A percentile compares a stretch with the other conserved stretches of the same genome.
These are phyloP conservation scores for Aspergillus flavus DNA, from an alignment of 2,329 filamentous ascomycete genomes.

Conservation along the genomic window DNA sequence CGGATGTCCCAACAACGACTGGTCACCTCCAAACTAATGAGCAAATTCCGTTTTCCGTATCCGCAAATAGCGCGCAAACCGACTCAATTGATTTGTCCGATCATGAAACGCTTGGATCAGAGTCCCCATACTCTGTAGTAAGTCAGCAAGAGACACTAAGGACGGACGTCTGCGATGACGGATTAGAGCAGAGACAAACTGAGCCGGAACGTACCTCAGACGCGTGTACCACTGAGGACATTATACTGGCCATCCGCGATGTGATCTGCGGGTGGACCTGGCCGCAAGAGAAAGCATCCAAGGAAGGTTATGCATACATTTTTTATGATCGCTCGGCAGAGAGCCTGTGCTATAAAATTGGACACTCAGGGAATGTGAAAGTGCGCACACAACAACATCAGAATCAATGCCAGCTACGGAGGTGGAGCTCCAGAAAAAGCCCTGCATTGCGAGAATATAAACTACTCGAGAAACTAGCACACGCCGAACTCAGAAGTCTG, in stretches of 20 bases:
- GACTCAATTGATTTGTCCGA: not conserved
- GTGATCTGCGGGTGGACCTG: not conserved
- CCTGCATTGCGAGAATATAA: conserved; percentile 10
- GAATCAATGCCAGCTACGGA: conserved; percentile 10
- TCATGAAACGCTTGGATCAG: not conserved
- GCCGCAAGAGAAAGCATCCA: no score
- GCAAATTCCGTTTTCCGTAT: no score
- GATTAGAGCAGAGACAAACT: not conserved
- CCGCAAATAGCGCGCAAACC: not conserved
- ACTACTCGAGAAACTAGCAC: conserved; percentile 15
- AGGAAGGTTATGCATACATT: conserved; percentile 12
- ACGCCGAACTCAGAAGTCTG: conserved; percentile 14
- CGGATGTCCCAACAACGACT: not conserved
- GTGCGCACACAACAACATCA: conserved; percentile 11
- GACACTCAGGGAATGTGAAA: conserved; percentile 12
- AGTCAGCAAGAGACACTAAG: not conserved
- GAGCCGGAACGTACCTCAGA: not conserved
- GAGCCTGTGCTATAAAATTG: conserved; percentile 16
- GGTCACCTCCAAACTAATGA: not conserved
- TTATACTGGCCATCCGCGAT: not conserved
- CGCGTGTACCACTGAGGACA: not conserved
- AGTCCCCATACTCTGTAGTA: not conserved
- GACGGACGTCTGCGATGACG: not conserved
- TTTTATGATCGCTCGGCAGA: conserved; percentile 12
- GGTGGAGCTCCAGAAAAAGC: conserved; percentile 1